phyloP scores from a whole-genome alignment of 1,139 yeast genomes.

The Diutina ranongensis region DNA sequence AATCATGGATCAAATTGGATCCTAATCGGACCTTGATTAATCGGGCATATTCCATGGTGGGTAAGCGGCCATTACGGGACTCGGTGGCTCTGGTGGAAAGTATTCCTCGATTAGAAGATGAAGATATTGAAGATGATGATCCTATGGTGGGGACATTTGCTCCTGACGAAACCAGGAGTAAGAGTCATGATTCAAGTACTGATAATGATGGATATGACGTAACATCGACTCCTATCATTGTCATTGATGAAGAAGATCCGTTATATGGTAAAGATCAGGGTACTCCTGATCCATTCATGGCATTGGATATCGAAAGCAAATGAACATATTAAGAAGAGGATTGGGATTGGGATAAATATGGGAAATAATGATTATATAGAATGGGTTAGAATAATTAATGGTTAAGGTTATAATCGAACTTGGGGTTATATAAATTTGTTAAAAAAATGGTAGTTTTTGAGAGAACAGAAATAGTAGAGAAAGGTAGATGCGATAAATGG shows the following conservation, averaged over 20 bases:
- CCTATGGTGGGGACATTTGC: neutral
- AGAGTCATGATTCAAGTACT: no score
- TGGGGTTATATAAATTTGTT: no score
- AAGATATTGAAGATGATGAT: neutral
- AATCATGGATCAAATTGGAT: conserved; percentile 33
- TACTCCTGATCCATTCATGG: no score
- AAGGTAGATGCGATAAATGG: neutral
- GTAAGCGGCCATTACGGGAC: conserved; percentile 2
- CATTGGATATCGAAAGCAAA: neutral
- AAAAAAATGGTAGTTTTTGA: neutral
- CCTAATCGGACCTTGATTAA: conserved; percentile 31
- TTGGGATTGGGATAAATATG: neutral
- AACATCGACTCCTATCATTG: neutral
- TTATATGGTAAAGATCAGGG: neutral
- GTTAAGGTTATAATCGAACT: no score
- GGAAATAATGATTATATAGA: no score
- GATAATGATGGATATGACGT: neutral
- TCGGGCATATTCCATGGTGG: conserved; percentile 17
- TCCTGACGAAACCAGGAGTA: no score
- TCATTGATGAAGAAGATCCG: conserved; percentile 2
- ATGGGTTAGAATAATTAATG: no score
- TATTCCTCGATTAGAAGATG: neutral
- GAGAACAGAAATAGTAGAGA: neutral
- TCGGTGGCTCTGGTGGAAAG: conserved; percentile 2
- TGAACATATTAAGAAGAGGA: neutral